Base-by-base conservation (phyloP, 495 filamentous ascomycete genomes). In the Lasiosphaeria hispida region DNA sequence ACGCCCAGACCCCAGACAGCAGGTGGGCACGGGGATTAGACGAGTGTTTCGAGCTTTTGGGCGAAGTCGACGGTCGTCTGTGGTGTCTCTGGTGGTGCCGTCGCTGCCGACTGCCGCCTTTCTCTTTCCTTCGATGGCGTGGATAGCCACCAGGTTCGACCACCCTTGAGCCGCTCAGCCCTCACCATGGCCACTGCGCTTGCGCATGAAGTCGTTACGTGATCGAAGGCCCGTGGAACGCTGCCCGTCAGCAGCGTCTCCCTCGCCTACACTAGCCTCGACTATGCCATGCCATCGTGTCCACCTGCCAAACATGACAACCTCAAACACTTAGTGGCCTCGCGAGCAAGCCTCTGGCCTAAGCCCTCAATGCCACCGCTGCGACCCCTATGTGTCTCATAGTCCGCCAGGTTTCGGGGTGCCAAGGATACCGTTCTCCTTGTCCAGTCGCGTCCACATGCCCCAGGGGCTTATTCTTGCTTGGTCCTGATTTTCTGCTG, bases 191-290 rank as follows among this genome's bases (percentile, higher is more conserved):
- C 7, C 18, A 48, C 23, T 30, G 23, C 23, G 23, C 23, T 30
- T 30, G 23, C 23, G 45, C 45, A 48, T 48, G 45, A 49, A 49
- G 47, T 14, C 23, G 47, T 49, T 49, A 49, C 47, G 47, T 30
- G 47, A 49, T 49, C 19, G 45, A 37, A 13, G 47, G n/a, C 23
- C 47, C 47, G 23, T 15, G 10, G 23, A 7, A 30, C 23, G 23
- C 23, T 30, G 23, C 23, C 23, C 5, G 23, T 30, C 23, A 30
- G 5, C 23, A 30, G 23, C 23, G 23, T 30, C 23, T 30, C 23
- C 23, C 23, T 30, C 23, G 23, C 5, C 23, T 30, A 30, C 23
- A 30, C 23, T 30, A 30, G 5, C 23, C 39, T 43, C 18, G 39
- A 18, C 52, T 35, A 23, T 15, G 39, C 36, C 49, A 23, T 40